These are phyloP conservation scores for Penicillium decumbens DNA, from an alignment of 2,329 filamentous ascomycete species.

Conservation along the genomic window DNA sequence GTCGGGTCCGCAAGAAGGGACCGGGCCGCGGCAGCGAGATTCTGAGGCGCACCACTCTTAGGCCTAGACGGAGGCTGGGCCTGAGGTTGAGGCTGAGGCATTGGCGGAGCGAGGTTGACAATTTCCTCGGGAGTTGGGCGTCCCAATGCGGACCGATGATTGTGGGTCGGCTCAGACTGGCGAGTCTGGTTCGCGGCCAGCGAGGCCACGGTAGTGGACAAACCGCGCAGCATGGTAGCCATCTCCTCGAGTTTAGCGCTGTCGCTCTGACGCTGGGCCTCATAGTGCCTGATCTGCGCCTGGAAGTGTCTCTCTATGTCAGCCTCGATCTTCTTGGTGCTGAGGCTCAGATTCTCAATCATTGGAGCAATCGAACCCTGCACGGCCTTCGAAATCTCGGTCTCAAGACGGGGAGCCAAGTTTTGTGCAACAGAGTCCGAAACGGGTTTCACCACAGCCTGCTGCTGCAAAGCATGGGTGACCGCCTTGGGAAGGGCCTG, in stretches of 20 bases:
- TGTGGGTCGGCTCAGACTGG: constrained; percentile 27
- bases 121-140: constrained; percentile 20
- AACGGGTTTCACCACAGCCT: constrained; percentile 67
- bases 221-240: constrained; percentile 48
- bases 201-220: constrained; percentile 51
- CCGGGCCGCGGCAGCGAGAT: not conserved
- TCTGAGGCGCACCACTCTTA: constrained; percentile 13
- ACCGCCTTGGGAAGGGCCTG: constrained; percentile 64
- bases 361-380: constrained; percentile 62
- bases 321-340: constrained; percentile 62
- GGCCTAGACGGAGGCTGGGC: constrained; percentile 12
- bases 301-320: constrained; percentile 62
- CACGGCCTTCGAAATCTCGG: constrained; percentile 60
- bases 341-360: constrained; percentile 61
- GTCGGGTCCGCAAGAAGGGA: constrained; percentile 32
- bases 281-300: constrained; percentile 50
- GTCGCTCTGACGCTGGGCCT: constrained; percentile 51
- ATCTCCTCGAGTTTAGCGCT: constrained; percentile 59
- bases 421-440: constrained; percentile 66
- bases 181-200: constrained; percentile 44
- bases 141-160: constrained; percentile 17
- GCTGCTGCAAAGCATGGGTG: constrained; percentile 64
- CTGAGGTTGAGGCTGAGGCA: constrained; percentile 13
- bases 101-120: constrained; percentile 15
- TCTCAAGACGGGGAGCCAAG: constrained; percentile 64